phyloP scores from a whole-genome alignment of 768 basidiomycete species.

The Mycena vulgaris region DNA sequence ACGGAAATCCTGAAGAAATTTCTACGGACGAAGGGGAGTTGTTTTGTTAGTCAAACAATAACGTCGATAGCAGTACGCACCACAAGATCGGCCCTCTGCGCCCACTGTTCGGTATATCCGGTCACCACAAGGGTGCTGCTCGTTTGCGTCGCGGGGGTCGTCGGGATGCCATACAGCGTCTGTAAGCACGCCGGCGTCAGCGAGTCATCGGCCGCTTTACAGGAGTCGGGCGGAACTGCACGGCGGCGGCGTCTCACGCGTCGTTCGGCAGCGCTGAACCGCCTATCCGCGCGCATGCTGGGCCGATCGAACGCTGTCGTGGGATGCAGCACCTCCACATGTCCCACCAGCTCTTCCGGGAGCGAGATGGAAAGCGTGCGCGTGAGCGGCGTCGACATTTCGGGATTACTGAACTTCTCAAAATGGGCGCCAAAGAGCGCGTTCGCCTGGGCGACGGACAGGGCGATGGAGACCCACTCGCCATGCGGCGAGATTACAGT shows the following conservation, averaged over 20 bases:
- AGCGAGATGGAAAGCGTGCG: constrained; percentile 43
- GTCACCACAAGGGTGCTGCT: too few relatives aligned
- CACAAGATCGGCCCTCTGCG: too few relatives aligned
- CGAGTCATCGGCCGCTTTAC: background rate
- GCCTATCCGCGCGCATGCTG: constrained; percentile 31
- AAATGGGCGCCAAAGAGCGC: constrained; percentile 46
- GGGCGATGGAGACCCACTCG: constrained; percentile 46
- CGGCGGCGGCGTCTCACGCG: constrained; percentile 17
- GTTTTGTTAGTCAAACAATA: too few relatives aligned
- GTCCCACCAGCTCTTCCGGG: constrained; percentile 33
- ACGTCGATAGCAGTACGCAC: too few relatives aligned
- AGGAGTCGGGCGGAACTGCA: constrained; percentile 38
- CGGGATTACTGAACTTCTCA: constrained; percentile 41
- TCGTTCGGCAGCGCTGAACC: constrained; percentile 21
- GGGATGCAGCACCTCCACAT: constrained; percentile 49
- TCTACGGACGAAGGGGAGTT: too few relatives aligned
- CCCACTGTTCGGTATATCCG: too few relatives aligned
- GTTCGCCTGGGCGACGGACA: constrained; percentile 48
- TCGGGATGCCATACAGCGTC: constrained; percentile 52
- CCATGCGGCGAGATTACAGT: constrained; percentile 40
- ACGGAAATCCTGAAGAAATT: too few relatives aligned
- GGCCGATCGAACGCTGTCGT: constrained; percentile 46
- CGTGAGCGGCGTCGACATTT: constrained; percentile 26
- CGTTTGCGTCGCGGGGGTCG: constrained; percentile 43
- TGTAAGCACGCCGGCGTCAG: constrained; percentile 54